A percentile compares a stretch with the other conserved stretches of the same genome.
phyloP scores from a whole-genome alignment of 1,284 basidiomycete species.

The Cutaneotrichosporon mucoides region DNA sequence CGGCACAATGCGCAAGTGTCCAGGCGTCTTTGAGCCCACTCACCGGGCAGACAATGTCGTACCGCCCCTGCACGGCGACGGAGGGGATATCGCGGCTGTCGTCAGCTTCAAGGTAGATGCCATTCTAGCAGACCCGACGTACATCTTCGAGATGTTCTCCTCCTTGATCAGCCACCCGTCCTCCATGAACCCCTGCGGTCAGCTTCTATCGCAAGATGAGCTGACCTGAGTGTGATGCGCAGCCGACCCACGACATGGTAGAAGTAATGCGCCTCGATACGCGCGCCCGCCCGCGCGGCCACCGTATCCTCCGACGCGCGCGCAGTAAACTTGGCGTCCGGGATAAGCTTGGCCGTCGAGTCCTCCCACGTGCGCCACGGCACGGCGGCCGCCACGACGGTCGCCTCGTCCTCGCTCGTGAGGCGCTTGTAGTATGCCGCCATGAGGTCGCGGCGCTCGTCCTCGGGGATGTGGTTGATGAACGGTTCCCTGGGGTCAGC shows the following conservation, averaged over 20 bases:
- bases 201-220: not conserved
- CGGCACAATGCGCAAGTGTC: too few relatives aligned
- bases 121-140: not conserved
- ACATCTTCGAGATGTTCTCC: slow-evolving; percentile 81
- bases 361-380: slow-evolving; percentile 81
- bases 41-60: slow-evolving; percentile 52
- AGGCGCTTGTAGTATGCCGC: slow-evolving; percentile 71
- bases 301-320: slow-evolving; percentile 64
- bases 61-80: slow-evolving; percentile 72
- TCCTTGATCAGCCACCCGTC: slow-evolving; percentile 80
- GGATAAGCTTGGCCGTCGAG: slow-evolving; percentile 68
- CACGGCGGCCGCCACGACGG: slow-evolving; percentile 62
- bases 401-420: slow-evolving; percentile 62
- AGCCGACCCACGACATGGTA: slow-evolving; percentile 57
- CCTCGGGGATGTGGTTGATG: slow-evolving; percentile 70
- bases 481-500: slow-evolving; percentile 59
- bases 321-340: slow-evolving; percentile 66
- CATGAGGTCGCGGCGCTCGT: slow-evolving; percentile 72
- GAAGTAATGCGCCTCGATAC: slow-evolving; percentile 91
- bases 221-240: too few relatives aligned
- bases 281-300: slow-evolving; percentile 69
- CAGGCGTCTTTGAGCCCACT: too few relatives aligned
- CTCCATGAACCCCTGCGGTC: slow-evolving; percentile 62
- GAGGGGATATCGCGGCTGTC: slow-evolving; percentile 69
- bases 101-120: not conserved